Percentiles rank a stretch among this genome's conserved stretches.
phyloP scores from a whole-genome alignment of 768 basidiomycete genomes.

The Filobasidium wieringae region DNA sequence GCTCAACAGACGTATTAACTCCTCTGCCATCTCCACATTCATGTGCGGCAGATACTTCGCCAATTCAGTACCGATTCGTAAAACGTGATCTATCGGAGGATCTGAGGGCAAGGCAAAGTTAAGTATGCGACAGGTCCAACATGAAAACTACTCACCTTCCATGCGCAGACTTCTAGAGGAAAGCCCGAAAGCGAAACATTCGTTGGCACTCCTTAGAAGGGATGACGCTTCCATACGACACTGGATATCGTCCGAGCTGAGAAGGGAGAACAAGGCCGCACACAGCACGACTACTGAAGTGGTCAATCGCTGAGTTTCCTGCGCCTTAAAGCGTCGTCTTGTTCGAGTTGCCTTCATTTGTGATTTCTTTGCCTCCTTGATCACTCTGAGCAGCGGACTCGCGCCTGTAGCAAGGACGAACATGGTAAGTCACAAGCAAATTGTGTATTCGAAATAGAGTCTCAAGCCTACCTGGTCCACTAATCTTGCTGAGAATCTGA shows the following conservation, averaged over 20 bases:
- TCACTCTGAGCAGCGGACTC: constrained; percentile 1
- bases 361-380: background rate
- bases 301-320: background rate
- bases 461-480: background rate
- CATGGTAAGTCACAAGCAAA: no score
- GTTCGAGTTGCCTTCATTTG: background rate
- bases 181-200: background rate
- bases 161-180: background rate
- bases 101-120: no score
- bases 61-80: background rate
- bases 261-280: background rate
- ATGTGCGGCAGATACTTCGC: background rate
- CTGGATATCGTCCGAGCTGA: background rate
- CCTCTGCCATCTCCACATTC: background rate
- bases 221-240: background rate
- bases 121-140: no score
- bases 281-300: background rate
- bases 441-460: background rate
- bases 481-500: background rate
- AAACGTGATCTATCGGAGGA: background rate
- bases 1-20: background rate
- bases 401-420: background rate
- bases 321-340: background rate
- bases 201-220: background rate
- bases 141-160: background rate